A percentile compares a stretch with the other conserved stretches of the same genome.
Evolutionary conservation across 1,139 yeast genomes (phyloP).

Genomic region (Kluyveromyces sp.): DNA sequence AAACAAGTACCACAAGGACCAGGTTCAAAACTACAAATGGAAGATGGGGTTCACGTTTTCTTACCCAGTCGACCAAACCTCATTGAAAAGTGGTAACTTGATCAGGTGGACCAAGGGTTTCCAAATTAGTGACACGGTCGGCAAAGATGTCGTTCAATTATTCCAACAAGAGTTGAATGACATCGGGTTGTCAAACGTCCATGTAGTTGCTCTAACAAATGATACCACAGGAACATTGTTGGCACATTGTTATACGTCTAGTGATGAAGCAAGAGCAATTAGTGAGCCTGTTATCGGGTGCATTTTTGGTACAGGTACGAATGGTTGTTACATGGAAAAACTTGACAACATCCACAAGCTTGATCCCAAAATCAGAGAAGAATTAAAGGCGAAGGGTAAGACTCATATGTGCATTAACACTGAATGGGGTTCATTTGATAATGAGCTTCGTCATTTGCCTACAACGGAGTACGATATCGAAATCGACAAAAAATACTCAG

Average conservation of each 20-base stretch:
- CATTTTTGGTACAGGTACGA: constrained; percentile 94
- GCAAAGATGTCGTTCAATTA: constrained; percentile 66
- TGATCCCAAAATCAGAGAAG: constrained; percentile 34
- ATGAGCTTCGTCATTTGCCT: constrained; percentile 63
- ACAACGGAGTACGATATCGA: constrained; percentile 62
- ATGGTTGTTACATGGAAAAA: constrained; percentile 84
- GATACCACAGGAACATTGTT: constrained; percentile 92
- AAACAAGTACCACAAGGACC: constrained; percentile 50
- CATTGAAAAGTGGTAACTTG: constrained; percentile 66
- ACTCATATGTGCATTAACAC: constrained; percentile 85
- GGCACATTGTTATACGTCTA: constrained; percentile 75
- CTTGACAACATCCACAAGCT: constrained; percentile 65
- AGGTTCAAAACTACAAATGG: constrained; percentile 31
- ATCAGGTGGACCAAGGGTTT: constrained; percentile 96
- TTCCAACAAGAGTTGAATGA: constrained; percentile 62
- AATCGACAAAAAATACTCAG: constrained; percentile 59
- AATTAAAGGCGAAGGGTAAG: constrained; percentile 37
- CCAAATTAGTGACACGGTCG: constrained; percentile 75
- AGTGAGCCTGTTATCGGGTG: constrained; percentile 73
- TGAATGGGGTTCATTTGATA: constrained; percentile 97
- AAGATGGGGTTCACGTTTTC: constrained; percentile 89
- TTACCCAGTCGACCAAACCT: constrained; percentile 83
- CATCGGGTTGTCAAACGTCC: constrained; percentile 42
- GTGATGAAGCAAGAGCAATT: constrained; percentile 43
- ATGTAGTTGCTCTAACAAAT: constrained; percentile 82